Base-by-base conservation (phyloP, 768 basidiomycete species). In the Coprinopsis sp. region DNA sequence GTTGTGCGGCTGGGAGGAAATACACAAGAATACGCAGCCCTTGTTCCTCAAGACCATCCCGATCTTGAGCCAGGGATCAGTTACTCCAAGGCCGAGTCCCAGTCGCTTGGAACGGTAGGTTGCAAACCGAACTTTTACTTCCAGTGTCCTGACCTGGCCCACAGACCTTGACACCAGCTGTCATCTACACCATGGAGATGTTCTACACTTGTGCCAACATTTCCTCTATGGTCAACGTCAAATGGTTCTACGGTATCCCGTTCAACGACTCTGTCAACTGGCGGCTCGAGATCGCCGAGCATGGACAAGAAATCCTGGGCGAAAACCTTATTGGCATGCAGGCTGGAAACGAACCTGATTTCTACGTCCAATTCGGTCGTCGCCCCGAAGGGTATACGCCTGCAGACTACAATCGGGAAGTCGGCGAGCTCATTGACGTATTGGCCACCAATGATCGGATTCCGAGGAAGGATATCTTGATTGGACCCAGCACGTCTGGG, bases 1-100 rank as follows among this genome's bases (percentile, higher is more conserved):
- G 64, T 73, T 11, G 63, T 90, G n/a, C 78, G 88, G 41, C 69
- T 91, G 1, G 88, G 89, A 21, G 88, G 88, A 37, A 91, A 91
- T 63, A 82, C 84, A 0, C 89, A 91, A 58, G 89, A 92, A 46
- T 74, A 69, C 2, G 82, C 80, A 7, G 58, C 64, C 3, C 60
- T 79, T 50, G 79, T 79, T 7, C 65, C 67, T 16, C 19, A 19
- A 37, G 37, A 70, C 64, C 28, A 73, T 81, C 6, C 58, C 74
- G 0, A 71, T 79, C 39, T 49, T 16, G 24, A 22, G 25, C 41
- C 42, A 49, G 70, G 69, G 23, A 63, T 64, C 8, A 72, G 73
- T 19, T 63, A 86, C 21, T 66, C 75, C 37, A 88, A 87, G 59
- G 67, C 70, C 44, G 48, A 57, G 1, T 47, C 53, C 8, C 55